phyloP scores from a whole-genome alignment of 176 grass and related monocot species.

The Zea luxurians region DNA sequence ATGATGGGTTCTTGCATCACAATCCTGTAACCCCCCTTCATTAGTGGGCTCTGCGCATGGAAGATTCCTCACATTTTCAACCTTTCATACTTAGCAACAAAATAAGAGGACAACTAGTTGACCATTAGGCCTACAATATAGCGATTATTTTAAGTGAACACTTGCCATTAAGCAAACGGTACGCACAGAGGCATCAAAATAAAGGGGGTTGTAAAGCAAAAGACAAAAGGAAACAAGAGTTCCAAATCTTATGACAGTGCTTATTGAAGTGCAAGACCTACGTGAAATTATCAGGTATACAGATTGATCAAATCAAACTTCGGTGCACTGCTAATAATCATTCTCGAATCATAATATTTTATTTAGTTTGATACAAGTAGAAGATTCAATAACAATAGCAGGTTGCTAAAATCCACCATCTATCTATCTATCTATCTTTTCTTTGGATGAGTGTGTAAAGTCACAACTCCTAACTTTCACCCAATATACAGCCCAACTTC shows the following conservation, averaged over 20 bases:
- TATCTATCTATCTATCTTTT: slow-evolving; percentile 23
- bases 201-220: slow-evolving; percentile 42
- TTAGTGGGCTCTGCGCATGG: slow-evolving; percentile 54
- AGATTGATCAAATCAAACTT: slow-evolving; percentile 7
- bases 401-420: slow-evolving; percentile 33
- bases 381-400: slow-evolving; percentile 26
- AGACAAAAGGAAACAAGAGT: slow-evolving; percentile 39
- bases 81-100: slow-evolving; percentile 50
- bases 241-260: slow-evolving; percentile 34
- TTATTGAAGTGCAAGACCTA: slow-evolving; percentile 35
- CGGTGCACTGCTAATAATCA: background rate
- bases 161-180: slow-evolving; percentile 53
- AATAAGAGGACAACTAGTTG: slow-evolving; percentile 50
- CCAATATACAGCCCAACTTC: slow-evolving; percentile 21
- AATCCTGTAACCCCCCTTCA: slow-evolving; percentile 39
- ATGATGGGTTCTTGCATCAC: slow-evolving; percentile 68
- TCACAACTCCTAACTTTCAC: slow-evolving; percentile 32
- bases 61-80: slow-evolving; percentile 65
- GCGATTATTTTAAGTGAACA: slow-evolving; percentile 47
- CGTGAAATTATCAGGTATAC: slow-evolving; percentile 35
- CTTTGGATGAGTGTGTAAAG: slow-evolving; percentile 25
- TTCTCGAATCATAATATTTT: slow-evolving; percentile 13
- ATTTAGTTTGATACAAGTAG: slow-evolving; percentile 7
- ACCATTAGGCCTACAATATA: slow-evolving; percentile 66
- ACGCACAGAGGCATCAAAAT: slow-evolving; percentile 47